Conservation (phyloP, 1,139 yeast species). For the Yamadazyma songkhlaensis region DNA sequence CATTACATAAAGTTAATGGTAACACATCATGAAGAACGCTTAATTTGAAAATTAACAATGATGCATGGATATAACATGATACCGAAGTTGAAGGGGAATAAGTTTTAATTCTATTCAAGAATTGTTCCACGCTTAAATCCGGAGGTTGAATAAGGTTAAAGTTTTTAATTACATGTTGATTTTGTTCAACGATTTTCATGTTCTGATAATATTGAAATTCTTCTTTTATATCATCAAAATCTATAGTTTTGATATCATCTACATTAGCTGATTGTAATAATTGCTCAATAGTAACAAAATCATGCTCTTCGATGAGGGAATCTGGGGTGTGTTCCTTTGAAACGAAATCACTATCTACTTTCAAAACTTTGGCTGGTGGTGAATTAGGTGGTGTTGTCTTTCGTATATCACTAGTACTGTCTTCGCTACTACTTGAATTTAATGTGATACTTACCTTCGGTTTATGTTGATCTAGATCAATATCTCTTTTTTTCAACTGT, state of each 20-base stretch:
- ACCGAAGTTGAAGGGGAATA: slow-evolving; percentile 43
- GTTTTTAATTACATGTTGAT: slow-evolving; percentile 27
- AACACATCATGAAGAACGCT: slow-evolving; percentile 32
- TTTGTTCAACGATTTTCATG: slow-evolving; percentile 20
- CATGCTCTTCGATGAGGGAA: slow-evolving; percentile 6
- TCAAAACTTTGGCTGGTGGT: slow-evolving; percentile 13
- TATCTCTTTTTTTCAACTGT: slow-evolving; percentile 24
- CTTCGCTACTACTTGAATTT: slow-evolving; percentile 1
- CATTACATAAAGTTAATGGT: slow-evolving; percentile 32
- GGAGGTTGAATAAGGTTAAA: slow-evolving; percentile 39
- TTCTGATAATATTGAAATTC: slow-evolving; percentile 20
- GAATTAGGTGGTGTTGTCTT: slow-evolving; percentile 10
- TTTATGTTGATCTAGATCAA: slow-evolving; percentile 12
- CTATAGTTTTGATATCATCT: slow-evolving; percentile 9
- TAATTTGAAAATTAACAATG: slow-evolving; percentile 37
- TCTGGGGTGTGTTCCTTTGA: slow-evolving; percentile 12
- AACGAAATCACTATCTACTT: slow-evolving; percentile 2
- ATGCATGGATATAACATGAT: slow-evolving; percentile 40
- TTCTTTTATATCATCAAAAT: slow-evolving; percentile 15
- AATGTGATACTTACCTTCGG: background rate
- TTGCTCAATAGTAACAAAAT: slow-evolving; percentile 7
- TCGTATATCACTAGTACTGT: slow-evolving; percentile 1
- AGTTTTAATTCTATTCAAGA: slow-evolving; percentile 37
- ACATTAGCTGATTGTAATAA: slow-evolving; percentile 13
- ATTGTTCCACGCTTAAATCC: slow-evolving; percentile 32